phyloP scores from a whole-genome alignment of 352 stramenopile species.

The Phytophthora uliginosa region DNA sequence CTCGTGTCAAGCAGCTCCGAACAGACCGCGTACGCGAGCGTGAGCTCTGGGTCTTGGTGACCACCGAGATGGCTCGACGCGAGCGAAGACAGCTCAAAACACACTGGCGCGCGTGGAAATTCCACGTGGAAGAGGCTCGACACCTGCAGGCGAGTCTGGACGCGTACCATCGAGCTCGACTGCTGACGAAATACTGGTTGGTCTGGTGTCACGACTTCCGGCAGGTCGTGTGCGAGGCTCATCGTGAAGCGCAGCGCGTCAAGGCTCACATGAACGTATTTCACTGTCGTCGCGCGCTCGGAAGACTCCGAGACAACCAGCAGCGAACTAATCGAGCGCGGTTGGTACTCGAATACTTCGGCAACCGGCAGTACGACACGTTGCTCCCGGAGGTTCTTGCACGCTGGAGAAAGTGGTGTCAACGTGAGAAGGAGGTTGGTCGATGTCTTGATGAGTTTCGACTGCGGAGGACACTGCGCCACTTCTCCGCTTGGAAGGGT shows the following conservation, averaged over 20 bases:
- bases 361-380: slow-evolving; percentile 40
- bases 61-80: slow-evolving; percentile 55
- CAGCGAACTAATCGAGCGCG: slow-evolving; percentile 35
- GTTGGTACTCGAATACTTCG: slow-evolving; percentile 53
- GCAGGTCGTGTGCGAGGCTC: slow-evolving; percentile 5
- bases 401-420: slow-evolving; percentile 25
- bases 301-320: slow-evolving; percentile 9
- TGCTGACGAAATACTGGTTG: slow-evolving; percentile 76
- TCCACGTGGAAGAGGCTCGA: slow-evolving; percentile 44
- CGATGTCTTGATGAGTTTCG: slow-evolving; percentile 8
- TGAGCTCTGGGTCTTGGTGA: slow-evolving; percentile 67
- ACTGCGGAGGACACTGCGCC: slow-evolving; percentile 5
- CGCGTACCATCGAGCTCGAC: slow-evolving; percentile 53
- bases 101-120: slow-evolving; percentile 61
- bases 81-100: slow-evolving; percentile 49
- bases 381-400: slow-evolving; percentile 34
- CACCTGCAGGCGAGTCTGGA: slow-evolving; percentile 58
- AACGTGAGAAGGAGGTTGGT: slow-evolving; percentile 10
- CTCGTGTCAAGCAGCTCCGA: slow-evolving; percentile 55
- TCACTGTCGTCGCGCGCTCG: slow-evolving; percentile 27
- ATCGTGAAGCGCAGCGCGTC: not conserved
- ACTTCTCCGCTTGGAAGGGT: slow-evolving; percentile 25
- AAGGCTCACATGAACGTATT: slow-evolving; percentile 18
- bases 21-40: slow-evolving; percentile 58
- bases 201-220: slow-evolving; percentile 66